Conservation (phyloP, 163 green algal genomes). For the Prototheca wickerhamii region DNA sequence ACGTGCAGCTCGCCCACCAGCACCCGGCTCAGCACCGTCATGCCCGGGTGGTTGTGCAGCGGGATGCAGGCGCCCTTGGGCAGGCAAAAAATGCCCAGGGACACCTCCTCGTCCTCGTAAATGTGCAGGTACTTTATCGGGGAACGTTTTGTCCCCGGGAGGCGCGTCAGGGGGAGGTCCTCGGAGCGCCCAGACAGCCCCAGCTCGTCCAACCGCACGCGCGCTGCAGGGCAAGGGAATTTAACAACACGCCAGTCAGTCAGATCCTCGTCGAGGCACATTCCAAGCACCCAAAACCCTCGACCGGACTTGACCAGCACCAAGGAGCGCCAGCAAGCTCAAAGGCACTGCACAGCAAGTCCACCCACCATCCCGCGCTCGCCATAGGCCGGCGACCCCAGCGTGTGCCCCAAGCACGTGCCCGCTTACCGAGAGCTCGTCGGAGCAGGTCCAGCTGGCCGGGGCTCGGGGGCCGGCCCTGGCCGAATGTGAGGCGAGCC, state of each 20-base stretch:
- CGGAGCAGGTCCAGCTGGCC: slow-evolving; percentile 11
- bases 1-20: slow-evolving; percentile 75
- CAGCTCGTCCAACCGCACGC: slow-evolving; percentile 14
- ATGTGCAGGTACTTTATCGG: slow-evolving; percentile 77
- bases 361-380: too few species aligned
- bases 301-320: too few species aligned
- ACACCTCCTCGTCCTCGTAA: slow-evolving; percentile 55
- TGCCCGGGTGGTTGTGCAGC: slow-evolving; percentile 83
- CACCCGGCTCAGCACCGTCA: slow-evolving; percentile 65
- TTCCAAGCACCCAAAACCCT: too few species aligned
- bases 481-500: slow-evolving; percentile 9
- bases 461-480: neutral
- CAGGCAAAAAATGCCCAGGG: slow-evolving; percentile 76
- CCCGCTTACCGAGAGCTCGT: slow-evolving; percentile 19
- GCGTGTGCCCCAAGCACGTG: too few species aligned
- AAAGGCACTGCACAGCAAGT: too few species aligned
- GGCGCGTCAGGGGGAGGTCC: slow-evolving; percentile 1
- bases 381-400: too few species aligned
- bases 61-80: slow-evolving; percentile 49
- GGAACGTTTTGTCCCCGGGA: neutral
- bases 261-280: neutral
- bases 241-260: neutral
- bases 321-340: too few species aligned
- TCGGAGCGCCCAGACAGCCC: neutral
- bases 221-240: slow-evolving; percentile 1